A percentile compares a stretch with the other conserved stretches of the same genome.
These are phyloP conservation scores for Barbatosphaeria neglecta DNA, from an alignment of 495 filamentous ascomycete genomes.

Conservation along the genomic window DNA sequence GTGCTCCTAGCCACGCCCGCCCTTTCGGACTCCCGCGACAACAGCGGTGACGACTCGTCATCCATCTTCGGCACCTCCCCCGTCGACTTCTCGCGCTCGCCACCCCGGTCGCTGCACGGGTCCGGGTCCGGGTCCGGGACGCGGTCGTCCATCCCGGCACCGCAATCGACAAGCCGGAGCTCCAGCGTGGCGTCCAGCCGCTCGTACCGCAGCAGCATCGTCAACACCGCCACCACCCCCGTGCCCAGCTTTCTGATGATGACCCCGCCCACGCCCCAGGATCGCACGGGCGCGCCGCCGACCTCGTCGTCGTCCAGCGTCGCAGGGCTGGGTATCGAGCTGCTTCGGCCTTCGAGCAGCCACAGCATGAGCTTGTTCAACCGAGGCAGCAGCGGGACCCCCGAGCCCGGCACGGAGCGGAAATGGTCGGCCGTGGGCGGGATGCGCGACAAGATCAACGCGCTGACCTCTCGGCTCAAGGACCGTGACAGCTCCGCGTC, in stretches of 20 bases:
- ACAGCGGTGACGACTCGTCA: slow-evolving; percentile 39
- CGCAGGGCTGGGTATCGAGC: slow-evolving; percentile 16
- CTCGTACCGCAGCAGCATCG: slow-evolving; percentile 14
- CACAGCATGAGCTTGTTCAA: slow-evolving; percentile 9
- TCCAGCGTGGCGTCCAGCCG: slow-evolving; percentile 34
- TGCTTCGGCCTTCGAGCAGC: slow-evolving; percentile 15
- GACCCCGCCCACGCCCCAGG: slow-evolving; percentile 26
- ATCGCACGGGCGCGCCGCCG: slow-evolving; percentile 10
- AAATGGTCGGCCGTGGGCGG: slow-evolving; percentile 11
- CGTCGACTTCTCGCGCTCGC: slow-evolving; percentile 39
- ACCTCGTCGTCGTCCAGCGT: slow-evolving; percentile 11
- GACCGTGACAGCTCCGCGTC: slow-evolving; percentile 10
- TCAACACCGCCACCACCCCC: slow-evolving; percentile 6
- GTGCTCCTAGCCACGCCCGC: slow-evolving; percentile 32
- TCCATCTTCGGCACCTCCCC: slow-evolving; percentile 33
- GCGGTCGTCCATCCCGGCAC: slow-evolving; percentile 24
- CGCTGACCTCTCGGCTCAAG: slow-evolving; percentile 13
- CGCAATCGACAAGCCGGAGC: slow-evolving; percentile 29
- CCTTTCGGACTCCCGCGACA: slow-evolving; percentile 24
- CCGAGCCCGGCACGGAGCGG: slow-evolving; percentile 1
- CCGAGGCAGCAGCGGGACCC: slow-evolving; percentile 4
- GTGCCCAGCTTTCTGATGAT: slow-evolving; percentile 26
- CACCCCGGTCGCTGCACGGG: slow-evolving; percentile 29
- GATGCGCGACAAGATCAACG: slow-evolving; percentile 16
- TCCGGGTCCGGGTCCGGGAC: no score